These are phyloP conservation scores for Rutstroemia sydowiana DNA, from an alignment of 2,329 filamentous ascomycete species.

Conservation along the genomic window DNA sequence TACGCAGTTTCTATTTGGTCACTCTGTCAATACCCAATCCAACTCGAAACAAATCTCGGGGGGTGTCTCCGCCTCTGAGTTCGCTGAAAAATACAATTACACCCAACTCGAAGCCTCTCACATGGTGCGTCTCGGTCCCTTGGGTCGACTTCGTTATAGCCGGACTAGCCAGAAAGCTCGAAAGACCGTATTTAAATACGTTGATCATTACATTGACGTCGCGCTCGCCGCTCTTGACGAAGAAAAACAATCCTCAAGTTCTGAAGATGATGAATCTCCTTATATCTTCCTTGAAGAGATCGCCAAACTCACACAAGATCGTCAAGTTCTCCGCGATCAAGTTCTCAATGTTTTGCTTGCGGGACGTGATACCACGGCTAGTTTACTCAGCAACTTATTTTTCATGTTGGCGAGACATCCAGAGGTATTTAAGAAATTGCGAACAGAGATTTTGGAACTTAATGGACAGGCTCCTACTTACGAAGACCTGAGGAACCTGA, in stretches of 20 bases:
- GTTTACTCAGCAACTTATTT: slow-evolving; percentile 31
- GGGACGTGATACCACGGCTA: slow-evolving; percentile 36
- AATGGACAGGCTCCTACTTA: slow-evolving; percentile 36
- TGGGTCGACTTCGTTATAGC: background rate
- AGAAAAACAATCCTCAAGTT: background rate
- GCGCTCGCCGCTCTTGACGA: background rate
- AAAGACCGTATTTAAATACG: background rate
- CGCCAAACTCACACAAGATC: slow-evolving; percentile 37
- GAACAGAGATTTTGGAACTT: slow-evolving; percentile 22
- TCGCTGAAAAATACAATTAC: background rate
- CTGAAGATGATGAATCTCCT: background rate
- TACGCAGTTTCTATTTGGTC: slow-evolving; percentile 43
- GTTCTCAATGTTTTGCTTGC: slow-evolving; percentile 31
- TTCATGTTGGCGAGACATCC: slow-evolving; percentile 22
- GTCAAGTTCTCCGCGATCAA: slow-evolving; percentile 31
- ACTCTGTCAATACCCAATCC: slow-evolving; percentile 36
- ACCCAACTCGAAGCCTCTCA: slow-evolving; percentile 3
- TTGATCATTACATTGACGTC: slow-evolving; percentile 6
- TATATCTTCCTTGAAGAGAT: slow-evolving; percentile 43
- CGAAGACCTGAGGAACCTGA: slow-evolving; percentile 42
- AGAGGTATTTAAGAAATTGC: slow-evolving; percentile 28
- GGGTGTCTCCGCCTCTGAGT: background rate
- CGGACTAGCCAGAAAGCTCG: background rate
- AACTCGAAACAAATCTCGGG: background rate
- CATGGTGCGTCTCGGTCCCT: background rate